phyloP scores from a whole-genome alignment of 495 filamentous ascomycete genomes.

The Penicillium maclennaniae region DNA sequence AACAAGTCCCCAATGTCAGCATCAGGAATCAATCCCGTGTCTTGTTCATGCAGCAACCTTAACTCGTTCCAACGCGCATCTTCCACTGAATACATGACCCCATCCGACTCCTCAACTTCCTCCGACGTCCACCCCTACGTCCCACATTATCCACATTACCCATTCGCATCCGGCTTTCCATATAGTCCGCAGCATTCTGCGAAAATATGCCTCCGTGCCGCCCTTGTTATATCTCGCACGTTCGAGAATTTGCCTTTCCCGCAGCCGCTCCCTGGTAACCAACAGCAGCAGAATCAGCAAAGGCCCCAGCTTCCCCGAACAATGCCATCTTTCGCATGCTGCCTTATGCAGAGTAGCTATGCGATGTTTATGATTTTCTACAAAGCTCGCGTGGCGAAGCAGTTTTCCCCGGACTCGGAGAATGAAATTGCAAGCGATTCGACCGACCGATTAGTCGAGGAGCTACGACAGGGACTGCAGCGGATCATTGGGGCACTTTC shows the following conservation, averaged over 20 bases:
- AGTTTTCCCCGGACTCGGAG: conserved; percentile 36
- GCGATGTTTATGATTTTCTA: conserved; percentile 56
- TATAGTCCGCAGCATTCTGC: conserved; percentile 52
- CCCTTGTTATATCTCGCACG: conserved; percentile 48
- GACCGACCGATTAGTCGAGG: conserved; percentile 45
- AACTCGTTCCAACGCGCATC: conserved; percentile 32
- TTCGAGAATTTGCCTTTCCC: conserved; percentile 51
- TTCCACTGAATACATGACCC: conserved; percentile 37
- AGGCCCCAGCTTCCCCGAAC: conserved; percentile 45
- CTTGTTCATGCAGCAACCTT: conserved; percentile 35
- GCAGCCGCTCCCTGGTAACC: conserved; percentile 31
- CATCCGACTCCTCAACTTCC: conserved; percentile 34
- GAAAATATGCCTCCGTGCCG: conserved; percentile 50
- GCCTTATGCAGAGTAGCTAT: conserved; percentile 61
- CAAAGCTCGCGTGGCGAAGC: conserved; percentile 47
- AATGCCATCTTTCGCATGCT: conserved; percentile 60
- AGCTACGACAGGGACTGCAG: conserved; percentile 51
- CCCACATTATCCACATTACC: conserved; percentile 28
- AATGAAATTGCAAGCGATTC: conserved; percentile 28
- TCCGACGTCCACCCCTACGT: conserved; percentile 29
- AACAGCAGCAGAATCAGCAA: conserved; percentile 18
- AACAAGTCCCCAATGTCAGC: conserved; percentile 21
- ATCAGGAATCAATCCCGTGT: conserved; percentile 28
- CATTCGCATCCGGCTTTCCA: conserved; percentile 41
- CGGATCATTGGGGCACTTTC: conserved; percentile 47